phyloP scores from a whole-genome alignment of 345 rosid genomes.

The Eutrema japonicum region DNA sequence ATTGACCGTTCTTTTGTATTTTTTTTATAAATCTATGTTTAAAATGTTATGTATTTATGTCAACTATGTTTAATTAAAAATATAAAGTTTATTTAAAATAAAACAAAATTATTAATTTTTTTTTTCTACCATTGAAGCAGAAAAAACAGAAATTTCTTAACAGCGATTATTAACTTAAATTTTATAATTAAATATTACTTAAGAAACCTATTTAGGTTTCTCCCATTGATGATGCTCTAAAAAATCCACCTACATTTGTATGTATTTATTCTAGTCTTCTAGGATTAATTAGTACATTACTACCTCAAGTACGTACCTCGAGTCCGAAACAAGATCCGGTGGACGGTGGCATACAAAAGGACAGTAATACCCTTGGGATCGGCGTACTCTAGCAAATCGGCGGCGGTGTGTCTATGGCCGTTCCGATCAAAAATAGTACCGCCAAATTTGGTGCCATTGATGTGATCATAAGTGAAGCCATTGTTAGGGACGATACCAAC shows the following conservation, averaged over 20 bases:
- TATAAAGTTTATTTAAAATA: no score
- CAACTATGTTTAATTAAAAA: no score
- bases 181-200: no score
- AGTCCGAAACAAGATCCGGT: slow-evolving; percentile 50
- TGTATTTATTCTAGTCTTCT: not conserved
- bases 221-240: no score
- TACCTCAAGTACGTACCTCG: slow-evolving; percentile 46
- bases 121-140: no score
- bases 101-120: no score
- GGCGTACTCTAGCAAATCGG: slow-evolving; percentile 67
- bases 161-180: no score
- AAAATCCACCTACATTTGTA: not conserved
- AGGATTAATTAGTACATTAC: not conserved
- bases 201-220: no score
- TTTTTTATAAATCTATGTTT: no score
- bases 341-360: slow-evolving; percentile 63
- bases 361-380: slow-evolving; percentile 54
- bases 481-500: slow-evolving; percentile 66
- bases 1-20: no score
- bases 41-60: no score
- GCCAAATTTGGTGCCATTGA: slow-evolving; percentile 73
- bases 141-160: no score
- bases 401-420: slow-evolving; percentile 77
- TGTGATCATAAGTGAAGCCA: slow-evolving; percentile 72
- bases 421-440: slow-evolving; percentile 66